Percentiles rank a stretch among this genome's conserved stretches.
Conservation (phyloP, 768 basidiomycete genomes). For the Lactarius vividus region DNA sequence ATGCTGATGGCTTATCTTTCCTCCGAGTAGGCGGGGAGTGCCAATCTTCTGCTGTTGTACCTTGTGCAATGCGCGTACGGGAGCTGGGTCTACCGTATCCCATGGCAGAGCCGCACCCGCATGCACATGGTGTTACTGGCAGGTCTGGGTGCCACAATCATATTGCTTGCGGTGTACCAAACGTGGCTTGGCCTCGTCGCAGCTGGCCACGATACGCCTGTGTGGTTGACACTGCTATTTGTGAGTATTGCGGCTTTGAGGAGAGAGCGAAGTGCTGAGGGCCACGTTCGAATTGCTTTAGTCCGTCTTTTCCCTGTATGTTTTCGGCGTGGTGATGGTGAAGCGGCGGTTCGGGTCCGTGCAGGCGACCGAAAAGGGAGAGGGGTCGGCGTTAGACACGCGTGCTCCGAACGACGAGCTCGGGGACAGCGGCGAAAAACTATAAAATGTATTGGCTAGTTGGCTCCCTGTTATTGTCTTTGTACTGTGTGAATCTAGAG, state of each 20-base stretch:
- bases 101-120: background rate
- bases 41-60: constrained; percentile 7
- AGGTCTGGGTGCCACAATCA: constrained; percentile 2
- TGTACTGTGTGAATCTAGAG: background rate
- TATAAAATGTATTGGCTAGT: background rate
- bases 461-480: background rate
- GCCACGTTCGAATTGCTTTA: background rate
- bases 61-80: constrained; percentile 11
- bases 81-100: background rate
- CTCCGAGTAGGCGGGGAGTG: constrained; percentile 5
- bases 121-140: constrained; percentile 3
- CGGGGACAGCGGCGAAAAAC: background rate
- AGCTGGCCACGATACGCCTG: background rate
- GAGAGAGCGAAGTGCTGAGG: background rate
- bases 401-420: constrained; percentile 2
- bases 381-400: constrained; percentile 1
- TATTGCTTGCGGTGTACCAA: constrained; percentile 12
- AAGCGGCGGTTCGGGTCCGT: constrained; percentile 3
- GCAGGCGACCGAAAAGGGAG: background rate
- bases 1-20: background rate
- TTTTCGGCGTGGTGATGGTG: constrained; percentile 11
- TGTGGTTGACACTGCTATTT: constrained; percentile 6
- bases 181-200: constrained; percentile 18
- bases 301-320: constrained; percentile 3
- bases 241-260: constrained; percentile 5